Conservation (phyloP, 331 rosid genomes). For the Saraca asoca region DNA sequence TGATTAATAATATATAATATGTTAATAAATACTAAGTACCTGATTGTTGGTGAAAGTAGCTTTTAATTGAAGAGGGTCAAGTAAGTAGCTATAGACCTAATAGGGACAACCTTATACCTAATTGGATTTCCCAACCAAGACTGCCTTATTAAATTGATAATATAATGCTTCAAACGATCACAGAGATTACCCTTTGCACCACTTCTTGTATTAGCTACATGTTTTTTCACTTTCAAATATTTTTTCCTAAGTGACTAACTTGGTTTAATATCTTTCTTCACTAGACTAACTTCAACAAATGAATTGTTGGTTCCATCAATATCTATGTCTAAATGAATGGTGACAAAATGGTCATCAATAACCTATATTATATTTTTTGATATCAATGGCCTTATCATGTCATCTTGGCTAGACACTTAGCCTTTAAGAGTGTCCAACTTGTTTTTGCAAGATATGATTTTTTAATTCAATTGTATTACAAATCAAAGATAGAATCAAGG, state of each 20-base stretch:
- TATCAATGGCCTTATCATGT: conserved; percentile 48
- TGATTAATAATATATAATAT: no score
- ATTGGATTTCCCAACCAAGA: conserved; percentile 55
- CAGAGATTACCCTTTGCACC: conserved; percentile 56
- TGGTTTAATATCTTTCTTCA: conserved; percentile 30
- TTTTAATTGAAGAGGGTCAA: conserved; percentile 51
- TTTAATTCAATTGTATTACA: no score
- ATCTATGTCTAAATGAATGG: conserved; percentile 57
- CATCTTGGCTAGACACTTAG: conserved; percentile 38
- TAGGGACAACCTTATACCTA: no score
- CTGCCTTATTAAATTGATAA: conserved; percentile 39
- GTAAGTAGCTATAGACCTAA: conserved; percentile 55
- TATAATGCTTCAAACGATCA: conserved; percentile 53
- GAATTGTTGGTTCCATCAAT: conserved; percentile 54
- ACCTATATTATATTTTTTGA: conserved; percentile 55
- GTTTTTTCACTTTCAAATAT: conserved; percentile 46
- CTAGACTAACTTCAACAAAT: conserved; percentile 45
- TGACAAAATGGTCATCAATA: conserved; percentile 54
- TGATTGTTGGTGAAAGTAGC: conserved; percentile 58
- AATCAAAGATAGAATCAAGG: no score
- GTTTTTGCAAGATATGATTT: no score
- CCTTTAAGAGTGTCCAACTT: conserved; percentile 57
- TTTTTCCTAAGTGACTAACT: conserved; percentile 48
- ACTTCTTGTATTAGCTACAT: conserved; percentile 53
- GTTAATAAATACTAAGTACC: no score